Base-by-base conservation (phyloP, 257 asterid species). In the Solanum rostratum region DNA sequence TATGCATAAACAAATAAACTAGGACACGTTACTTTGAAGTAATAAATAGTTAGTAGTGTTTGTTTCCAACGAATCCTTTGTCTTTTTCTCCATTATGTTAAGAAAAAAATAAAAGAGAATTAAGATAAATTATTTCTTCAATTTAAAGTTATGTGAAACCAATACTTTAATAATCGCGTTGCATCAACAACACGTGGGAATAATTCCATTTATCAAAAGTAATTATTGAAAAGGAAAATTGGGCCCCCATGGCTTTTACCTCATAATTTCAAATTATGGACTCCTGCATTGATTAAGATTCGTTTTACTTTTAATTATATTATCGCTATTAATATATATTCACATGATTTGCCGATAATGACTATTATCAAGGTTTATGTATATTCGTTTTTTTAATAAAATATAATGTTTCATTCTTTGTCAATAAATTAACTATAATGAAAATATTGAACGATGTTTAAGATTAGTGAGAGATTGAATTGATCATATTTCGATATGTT, bases 111-210 rank as follows among this genome's bases (percentile, higher is more conserved):
- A 11, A 9, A 69, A 27, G 8, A 50, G 63, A 78, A 18, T 7
- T 10, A 27, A 27, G 41, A 12, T 78, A 24, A 24, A 30, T 53
- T 52, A 33, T 2, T n/a, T n/a, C n/a, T n/a, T n/a, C n/a, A n/a
- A n/a, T n/a, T n/a, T n/a, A n/a, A n/a, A n/a, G n/a, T n/a, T n/a
- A n/a, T 7, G 39, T 20, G 52, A 68, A 80, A n/a, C 2, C 46
- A 82, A 4, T 55, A 81, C 22, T 39, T 39, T 29, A 57, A 10
- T 37, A 59, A 22, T 15, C 71, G 55, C 27, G 70, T 13, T 79
- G 76, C 86, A 83, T 59, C 52, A 68, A 73, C 1, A 55, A 85
- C 90, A 87, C 90, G 84, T 85, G 86, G 22, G 53, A 27, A 74
- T 22, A 49, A 12, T 1, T 37, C 19, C 57, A 45, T 84, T 84